Base-by-base conservation (phyloP, 2,329 filamentous ascomycete species). In the Fusarium secorum region DNA sequence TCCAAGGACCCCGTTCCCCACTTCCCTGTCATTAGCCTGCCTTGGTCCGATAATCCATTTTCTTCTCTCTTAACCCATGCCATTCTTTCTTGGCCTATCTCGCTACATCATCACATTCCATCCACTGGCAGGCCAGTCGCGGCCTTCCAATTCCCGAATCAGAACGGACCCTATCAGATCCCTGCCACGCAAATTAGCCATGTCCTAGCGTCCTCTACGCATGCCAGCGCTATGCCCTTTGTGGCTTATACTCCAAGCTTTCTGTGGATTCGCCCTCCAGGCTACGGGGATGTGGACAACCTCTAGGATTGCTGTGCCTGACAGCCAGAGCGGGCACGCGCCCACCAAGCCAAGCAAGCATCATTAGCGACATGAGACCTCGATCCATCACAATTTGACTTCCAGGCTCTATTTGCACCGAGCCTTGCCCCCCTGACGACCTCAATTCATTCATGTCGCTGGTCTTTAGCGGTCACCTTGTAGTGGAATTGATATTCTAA, bases 41-140 rank as follows among this genome's bases (percentile, higher is more conserved):
- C 63, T 66, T 39, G 53, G 41, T 36, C 46, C 42, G 36, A 18
- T 38, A 42, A 64, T 38, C 42, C 55, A 51, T 62, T 28, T 61
- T 18, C 30, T 13, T 42, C 36, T 33, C 52, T 32, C 38, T 61
- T 44, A 52, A 51, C 32, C 68, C 65, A 71, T 70, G 58, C 46
- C 22, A 55, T n/a, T 54, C 35, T 35, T 68, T 35, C 67, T 68
- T 68, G 67, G 67, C 62, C 67, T 35, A 68, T 64, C 53, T 72
- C 69, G 60, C 64, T 71, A 66, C 70, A 73, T 73, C 70, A 73
- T 71, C 51, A 61, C 70, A 73, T 73, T 73, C 70, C 70, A 73
- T 57, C 59, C 56, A 68, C 63, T 60, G 70, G 63, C 70, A 53
- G 69, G 69, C 53, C 53, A 63, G 58, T 53, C 66, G 57, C 46